Evolutionary conservation across 2,329 filamentous ascomycete genomes (phyloP).

Genomic region (Talaromyces sp.): DNA sequence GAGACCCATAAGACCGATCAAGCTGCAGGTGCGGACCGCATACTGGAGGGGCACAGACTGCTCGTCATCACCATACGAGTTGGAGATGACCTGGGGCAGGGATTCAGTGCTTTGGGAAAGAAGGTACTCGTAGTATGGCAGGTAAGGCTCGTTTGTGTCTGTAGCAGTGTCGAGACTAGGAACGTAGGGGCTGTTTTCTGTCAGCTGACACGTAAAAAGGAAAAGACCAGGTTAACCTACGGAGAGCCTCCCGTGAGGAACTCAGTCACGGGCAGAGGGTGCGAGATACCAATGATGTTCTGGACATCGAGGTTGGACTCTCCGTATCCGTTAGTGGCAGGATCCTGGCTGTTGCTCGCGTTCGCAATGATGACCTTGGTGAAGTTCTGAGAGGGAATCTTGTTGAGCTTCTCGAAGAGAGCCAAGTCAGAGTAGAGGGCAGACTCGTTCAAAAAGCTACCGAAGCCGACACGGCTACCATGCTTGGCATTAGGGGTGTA

Average conservation of each 20-base stretch:
- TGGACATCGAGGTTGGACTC: conserved; percentile 64
- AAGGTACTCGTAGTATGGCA: conserved; percentile 51
- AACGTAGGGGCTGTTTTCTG: conserved; percentile 52
- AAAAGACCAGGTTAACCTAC: conserved; percentile 28
- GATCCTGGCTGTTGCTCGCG: conserved; percentile 46
- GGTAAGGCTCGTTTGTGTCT: conserved; percentile 61
- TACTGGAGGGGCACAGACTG: conserved; percentile 49
- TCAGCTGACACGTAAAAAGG: not conserved
- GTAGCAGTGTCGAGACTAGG: conserved; percentile 42
- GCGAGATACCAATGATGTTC: conserved; percentile 53
- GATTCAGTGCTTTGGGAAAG: conserved; percentile 16
- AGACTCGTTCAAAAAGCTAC: conserved; percentile 48
- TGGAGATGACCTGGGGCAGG: conserved; percentile 52
- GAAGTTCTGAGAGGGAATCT: conserved; percentile 49
- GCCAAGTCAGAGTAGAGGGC: conserved; percentile 45
- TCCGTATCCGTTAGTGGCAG: conserved; percentile 32
- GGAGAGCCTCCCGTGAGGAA: conserved; percentile 55
- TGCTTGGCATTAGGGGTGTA: conserved; percentile 41
- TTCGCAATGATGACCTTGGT: conserved; percentile 52
- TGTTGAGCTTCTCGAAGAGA: conserved; percentile 33
- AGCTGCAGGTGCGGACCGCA: conserved; percentile 43
- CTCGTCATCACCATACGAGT: conserved; percentile 54
- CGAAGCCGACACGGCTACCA: conserved; percentile 48
- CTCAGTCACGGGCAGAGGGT: conserved; percentile 50
- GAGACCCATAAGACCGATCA: conserved; percentile 48